Evolutionary conservation across 2,329 filamentous ascomycete species (phyloP), one percentile per base, ranked within the genome.

Genomic region (Stagonosporopsis chrysanthemi): DNA sequence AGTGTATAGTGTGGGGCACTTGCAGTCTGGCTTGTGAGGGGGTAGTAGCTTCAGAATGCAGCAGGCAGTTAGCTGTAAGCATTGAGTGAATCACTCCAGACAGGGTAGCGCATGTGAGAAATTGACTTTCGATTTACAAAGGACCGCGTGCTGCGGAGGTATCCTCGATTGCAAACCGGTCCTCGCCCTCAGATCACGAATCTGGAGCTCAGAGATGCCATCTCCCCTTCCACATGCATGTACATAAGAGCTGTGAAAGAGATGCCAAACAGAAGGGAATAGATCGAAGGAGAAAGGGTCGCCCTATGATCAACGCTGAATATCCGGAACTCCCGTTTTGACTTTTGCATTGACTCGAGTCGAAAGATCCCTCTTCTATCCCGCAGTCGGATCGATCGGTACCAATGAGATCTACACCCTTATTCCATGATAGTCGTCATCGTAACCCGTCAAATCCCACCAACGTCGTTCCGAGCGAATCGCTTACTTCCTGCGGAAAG

Each of bases 401-500:
- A 71, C 68, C 74, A 73, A 75, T 76, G 72, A 75, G 73, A 76
- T 74, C 68, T 74, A 72, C 69, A 64, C 61, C 69, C 71, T 66
- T 70, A 69, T 69, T 66, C 69, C 72, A 72, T 75, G 62, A 74
- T 73, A 69, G 67, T 73, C 70, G 63, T 72, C 67, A 68, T 76
- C 70, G 66, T 75, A 67, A 74, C 68, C 74, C 69, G 62, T 73
- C 70, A 72, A 62, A 62, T 65, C 67, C 64, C 68, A 57, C 68
- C 66, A 64, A 66, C 63, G 61, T 66, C 63, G 59, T 51, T 59
- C 53, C 56, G 41, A 39, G 54, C 45, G 57, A 66, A 46, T 63
- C 82, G 78, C 91, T 84, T 98, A 99, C 94, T 99, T 99, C 87
- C 93, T 93, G 86, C 95, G 90, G 92, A 99, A 99, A 80, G 95